These are phyloP conservation scores for Curvularia spicifera DNA, from an alignment of 2,329 filamentous ascomycete genomes.

Conservation along the genomic window DNA sequence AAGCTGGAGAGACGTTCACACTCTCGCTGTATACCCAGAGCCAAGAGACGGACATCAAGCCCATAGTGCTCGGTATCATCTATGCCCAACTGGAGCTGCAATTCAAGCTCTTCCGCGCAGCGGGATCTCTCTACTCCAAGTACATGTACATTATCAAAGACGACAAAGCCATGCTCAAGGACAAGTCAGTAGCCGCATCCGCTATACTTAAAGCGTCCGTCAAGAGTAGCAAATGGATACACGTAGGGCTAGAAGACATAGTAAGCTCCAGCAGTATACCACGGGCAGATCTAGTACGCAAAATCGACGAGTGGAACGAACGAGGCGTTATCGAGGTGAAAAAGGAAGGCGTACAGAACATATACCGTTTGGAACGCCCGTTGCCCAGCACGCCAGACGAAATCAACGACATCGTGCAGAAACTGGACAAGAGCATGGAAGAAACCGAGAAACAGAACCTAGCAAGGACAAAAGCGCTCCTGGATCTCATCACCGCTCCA, in stretches of 20 bases:
- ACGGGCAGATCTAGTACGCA: slow-evolving; percentile 59
- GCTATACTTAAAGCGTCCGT: slow-evolving; percentile 54
- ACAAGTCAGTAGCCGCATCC: slow-evolving; percentile 52
- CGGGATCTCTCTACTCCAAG: slow-evolving; percentile 62
- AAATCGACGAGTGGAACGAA: slow-evolving; percentile 63
- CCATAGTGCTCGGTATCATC: slow-evolving; percentile 59
- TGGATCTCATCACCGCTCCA: slow-evolving; percentile 60
- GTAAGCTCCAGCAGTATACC: slow-evolving; percentile 42
- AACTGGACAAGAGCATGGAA: slow-evolving; percentile 60
- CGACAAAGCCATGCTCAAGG: slow-evolving; percentile 37
- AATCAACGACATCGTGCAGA: slow-evolving; percentile 54
- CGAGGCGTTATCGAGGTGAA: slow-evolving; percentile 59
- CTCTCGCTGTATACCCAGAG: slow-evolving; percentile 55
- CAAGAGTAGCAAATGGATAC: slow-evolving; percentile 53
- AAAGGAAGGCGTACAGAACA: slow-evolving; percentile 59
- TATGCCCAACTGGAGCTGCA: slow-evolving; percentile 67
- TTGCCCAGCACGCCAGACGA: slow-evolving; percentile 55
- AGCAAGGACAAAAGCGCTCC: slow-evolving; percentile 57
- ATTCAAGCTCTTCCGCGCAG: slow-evolving; percentile 62
- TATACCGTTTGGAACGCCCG: slow-evolving; percentile 59
- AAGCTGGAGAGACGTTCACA: slow-evolving; percentile 55
- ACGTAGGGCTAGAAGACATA: slow-evolving; percentile 58
- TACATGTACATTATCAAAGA: slow-evolving; percentile 59
- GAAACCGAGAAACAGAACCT: slow-evolving; percentile 62
- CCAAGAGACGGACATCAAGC: slow-evolving; percentile 61